phyloP scores from a whole-genome alignment of 2,329 filamentous ascomycete genomes.

The Aspergillus pseudoterreus region DNA sequence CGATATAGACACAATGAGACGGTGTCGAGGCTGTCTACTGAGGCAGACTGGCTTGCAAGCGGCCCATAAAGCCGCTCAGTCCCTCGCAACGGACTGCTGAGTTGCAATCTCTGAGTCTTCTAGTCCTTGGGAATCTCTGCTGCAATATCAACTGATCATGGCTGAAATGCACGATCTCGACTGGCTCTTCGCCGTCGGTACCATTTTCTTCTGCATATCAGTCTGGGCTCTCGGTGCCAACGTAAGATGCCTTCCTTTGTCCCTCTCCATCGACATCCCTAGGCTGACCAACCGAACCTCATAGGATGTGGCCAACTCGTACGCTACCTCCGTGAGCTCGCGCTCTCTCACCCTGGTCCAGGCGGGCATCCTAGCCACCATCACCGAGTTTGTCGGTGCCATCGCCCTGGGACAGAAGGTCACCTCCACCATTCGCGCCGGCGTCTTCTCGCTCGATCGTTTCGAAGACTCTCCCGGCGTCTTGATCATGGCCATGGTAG shows the following conservation, averaged over 20 bases:
- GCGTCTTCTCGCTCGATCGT: slow-evolving; percentile 33
- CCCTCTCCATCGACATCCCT: too few species aligned
- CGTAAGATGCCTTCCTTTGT: background rate
- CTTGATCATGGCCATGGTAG: slow-evolving; percentile 32
- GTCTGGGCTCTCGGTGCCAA: background rate
- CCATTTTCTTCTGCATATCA: background rate
- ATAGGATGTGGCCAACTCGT: slow-evolving; percentile 51
- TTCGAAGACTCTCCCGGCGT: slow-evolving; percentile 28
- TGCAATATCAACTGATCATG: background rate
- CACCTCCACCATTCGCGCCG: slow-evolving; percentile 36
- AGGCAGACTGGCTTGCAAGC: too few species aligned
- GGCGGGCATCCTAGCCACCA: slow-evolving; percentile 45
- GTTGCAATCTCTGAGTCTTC: background rate
- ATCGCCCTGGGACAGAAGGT: slow-evolving; percentile 46
- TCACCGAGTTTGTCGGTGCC: slow-evolving; percentile 49
- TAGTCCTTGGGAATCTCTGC: background rate
- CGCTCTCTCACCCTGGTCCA: slow-evolving; percentile 49
- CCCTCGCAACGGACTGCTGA: background rate
- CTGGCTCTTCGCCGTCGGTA: background rate
- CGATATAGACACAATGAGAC: too few species aligned
- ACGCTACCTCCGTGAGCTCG: slow-evolving; percentile 49
- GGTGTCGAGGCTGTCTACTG: too few species aligned
- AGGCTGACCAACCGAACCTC: background rate
- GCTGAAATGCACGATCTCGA: background rate
- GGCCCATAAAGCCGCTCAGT: too few species aligned